Conservation (phyloP, 1,284 basidiomycete species). For the Schizophyllum amplum region DNA sequence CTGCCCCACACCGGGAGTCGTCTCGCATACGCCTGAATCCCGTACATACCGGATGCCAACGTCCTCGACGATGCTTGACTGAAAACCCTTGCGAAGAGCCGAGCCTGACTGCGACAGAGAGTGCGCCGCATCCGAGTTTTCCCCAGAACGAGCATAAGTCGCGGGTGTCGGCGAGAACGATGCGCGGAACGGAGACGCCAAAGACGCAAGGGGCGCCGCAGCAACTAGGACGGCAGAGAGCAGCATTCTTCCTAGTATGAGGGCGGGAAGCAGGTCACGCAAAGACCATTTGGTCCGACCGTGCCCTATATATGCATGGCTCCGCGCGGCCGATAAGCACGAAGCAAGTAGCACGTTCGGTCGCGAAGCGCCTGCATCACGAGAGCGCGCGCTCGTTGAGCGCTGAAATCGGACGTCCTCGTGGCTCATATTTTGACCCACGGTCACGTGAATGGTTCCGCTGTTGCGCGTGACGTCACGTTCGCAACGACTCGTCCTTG, state of each 20-base stretch:
- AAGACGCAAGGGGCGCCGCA: not conserved
- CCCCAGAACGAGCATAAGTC: too few relatives aligned
- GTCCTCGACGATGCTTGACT: not conserved
- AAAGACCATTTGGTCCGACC: not conserved
- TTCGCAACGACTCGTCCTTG: too few relatives aligned
- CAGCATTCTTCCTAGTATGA: not conserved
- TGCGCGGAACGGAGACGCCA: not conserved
- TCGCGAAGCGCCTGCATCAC: not conserved
- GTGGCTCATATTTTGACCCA: too few relatives aligned
- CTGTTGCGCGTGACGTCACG: too few relatives aligned
- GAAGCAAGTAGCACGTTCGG: not conserved
- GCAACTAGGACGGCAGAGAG: not conserved
- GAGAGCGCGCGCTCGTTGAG: not conserved
- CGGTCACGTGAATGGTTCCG: too few relatives aligned
- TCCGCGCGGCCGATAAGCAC: not conserved
- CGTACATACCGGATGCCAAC: slow-evolving; percentile 39
- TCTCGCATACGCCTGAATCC: slow-evolving; percentile 68
- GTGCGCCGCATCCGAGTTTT: not conserved
- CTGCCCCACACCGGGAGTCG: slow-evolving; percentile 57
- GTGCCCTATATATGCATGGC: not conserved
- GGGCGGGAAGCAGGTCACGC: not conserved
- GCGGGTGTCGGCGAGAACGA: not conserved
- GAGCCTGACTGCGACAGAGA: not conserved
- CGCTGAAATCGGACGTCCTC: too few relatives aligned
- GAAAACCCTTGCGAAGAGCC: not conserved